A percentile compares a stretch with the other conserved stretches of the same genome.
phyloP scores from a whole-genome alignment of 2,329 filamentous ascomycete genomes.

The Talaromyces sp. region DNA sequence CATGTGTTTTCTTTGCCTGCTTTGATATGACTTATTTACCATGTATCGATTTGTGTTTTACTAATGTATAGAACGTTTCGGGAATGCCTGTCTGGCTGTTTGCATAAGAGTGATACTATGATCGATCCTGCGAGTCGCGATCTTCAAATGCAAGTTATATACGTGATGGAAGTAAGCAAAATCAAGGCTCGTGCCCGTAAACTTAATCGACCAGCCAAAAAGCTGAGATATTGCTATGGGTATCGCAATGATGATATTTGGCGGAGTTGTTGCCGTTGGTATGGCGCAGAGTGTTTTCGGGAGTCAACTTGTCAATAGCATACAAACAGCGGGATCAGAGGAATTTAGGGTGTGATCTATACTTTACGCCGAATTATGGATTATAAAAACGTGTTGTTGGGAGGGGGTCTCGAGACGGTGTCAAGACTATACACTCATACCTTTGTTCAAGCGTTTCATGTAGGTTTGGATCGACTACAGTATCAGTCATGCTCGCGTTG shows the following conservation, averaged over 20 bases:
- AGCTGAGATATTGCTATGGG: constrained; percentile 31
- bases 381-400: constrained; percentile 17
- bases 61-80: not conserved
- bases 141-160: not conserved
- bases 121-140: not conserved
- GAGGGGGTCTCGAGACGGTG: not conserved
- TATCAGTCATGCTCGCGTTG: constrained; percentile 33
- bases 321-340: constrained; percentile 25
- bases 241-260: constrained; percentile 34
- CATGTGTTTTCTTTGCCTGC: not conserved
- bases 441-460: constrained; percentile 9
- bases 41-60: not conserved
- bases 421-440: constrained; percentile 1
- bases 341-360: constrained; percentile 21
- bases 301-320: constrained; percentile 30
- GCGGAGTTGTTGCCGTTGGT: constrained; percentile 36
- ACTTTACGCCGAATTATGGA: constrained; percentile 6
- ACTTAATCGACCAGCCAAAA: not conserved
- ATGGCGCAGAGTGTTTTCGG: constrained; percentile 39
- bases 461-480: constrained; percentile 31
- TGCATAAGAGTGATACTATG: not conserved
- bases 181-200: not conserved
- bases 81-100: not conserved
- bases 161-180: not conserved
- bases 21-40: not conserved